These are phyloP conservation scores for Gentiana macrophylla DNA, from an alignment of 257 asterid genomes.

Conservation along the genomic window DNA sequence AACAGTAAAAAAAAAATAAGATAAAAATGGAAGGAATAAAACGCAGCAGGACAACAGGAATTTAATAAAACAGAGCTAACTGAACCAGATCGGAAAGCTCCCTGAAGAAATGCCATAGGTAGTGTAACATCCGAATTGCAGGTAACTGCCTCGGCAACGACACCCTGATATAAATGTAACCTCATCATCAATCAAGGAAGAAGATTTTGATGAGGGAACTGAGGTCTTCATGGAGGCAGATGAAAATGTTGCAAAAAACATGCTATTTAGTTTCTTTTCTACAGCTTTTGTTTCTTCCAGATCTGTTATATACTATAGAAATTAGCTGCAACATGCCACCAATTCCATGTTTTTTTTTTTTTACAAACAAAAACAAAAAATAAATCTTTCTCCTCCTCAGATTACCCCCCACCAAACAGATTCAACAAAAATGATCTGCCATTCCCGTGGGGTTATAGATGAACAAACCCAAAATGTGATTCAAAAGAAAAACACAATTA, in stretches of 20 bases:
- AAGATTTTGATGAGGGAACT: neutral
- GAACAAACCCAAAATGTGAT: neutral
- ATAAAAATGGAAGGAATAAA: no score
- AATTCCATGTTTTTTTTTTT: neutral
- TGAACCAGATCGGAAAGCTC: slow-evolving; percentile 21
- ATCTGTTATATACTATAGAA: neutral
- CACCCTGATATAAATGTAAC: slow-evolving; percentile 22
- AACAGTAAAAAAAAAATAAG: slow-evolving; percentile 1
- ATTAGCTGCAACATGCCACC: neutral
- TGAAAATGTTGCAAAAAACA: slow-evolving; percentile 5
- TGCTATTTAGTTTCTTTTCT: slow-evolving; percentile 2
- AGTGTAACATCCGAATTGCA: slow-evolving; percentile 24
- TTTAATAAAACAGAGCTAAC: slow-evolving; percentile 8
- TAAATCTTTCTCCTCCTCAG: neutral
- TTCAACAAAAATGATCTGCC: neutral
- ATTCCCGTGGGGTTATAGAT: neutral
- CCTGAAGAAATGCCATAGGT: slow-evolving; percentile 23
- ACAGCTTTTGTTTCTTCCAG: neutral
- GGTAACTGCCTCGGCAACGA: slow-evolving; percentile 22
- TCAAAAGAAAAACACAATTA: neutral
- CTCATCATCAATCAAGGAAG: neutral
- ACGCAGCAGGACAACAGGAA: no score
- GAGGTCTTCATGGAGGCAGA: slow-evolving; percentile 9
- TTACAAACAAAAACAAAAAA: neutral
- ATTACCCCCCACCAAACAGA: neutral